Evolutionary conservation across 1,284 basidiomycete genomes (phyloP).

Genomic region (Baeospora myosura): DNA sequence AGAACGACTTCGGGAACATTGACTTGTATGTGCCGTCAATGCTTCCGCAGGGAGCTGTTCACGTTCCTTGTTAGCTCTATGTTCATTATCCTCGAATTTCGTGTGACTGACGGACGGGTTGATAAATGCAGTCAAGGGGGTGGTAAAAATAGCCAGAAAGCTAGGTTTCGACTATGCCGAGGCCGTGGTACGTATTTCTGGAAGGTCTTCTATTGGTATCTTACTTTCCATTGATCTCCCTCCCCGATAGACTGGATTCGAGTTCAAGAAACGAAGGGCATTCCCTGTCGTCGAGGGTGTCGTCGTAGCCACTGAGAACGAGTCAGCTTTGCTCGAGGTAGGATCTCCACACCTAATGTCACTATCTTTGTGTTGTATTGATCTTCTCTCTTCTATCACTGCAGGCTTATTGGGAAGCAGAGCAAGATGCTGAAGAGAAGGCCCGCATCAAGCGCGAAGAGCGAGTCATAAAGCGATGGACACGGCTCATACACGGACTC

Average conservation of each 20-base stretch:
- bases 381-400: conserved; percentile 11
- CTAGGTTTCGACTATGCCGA: conserved; percentile 89
- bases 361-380: too few relatives aligned
- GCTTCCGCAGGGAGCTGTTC: conserved; percentile 83
- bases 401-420: conserved; percentile 80
- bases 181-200: conserved; percentile 63
- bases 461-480: conserved; percentile 84
- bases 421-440: conserved; percentile 72
- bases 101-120: too few relatives aligned
- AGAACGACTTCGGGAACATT: conserved; percentile 95
- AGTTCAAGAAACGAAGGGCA: conserved; percentile 88
- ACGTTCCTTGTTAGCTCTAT: conserved; percentile 78
- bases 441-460: conserved; percentile 74
- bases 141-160: conserved; percentile 82
- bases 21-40: conserved; percentile 94
- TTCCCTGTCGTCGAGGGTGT: conserved; percentile 83
- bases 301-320: conserved; percentile 80
- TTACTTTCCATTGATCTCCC: conserved; percentile 4
- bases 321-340: conserved; percentile 73
- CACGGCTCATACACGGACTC: conserved; percentile 80
- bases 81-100: too few relatives aligned
- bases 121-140: conserved; percentile 64
- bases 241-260: conserved; percentile 82
- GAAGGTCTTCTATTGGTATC: conserved; percentile 6
- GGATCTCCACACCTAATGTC: too few relatives aligned